Evolutionary conservation across 129 eudicot genomes (phyloP), one percentile per base, ranked within the genome.

Genomic region (Pulicaria dysenterica): DNA sequence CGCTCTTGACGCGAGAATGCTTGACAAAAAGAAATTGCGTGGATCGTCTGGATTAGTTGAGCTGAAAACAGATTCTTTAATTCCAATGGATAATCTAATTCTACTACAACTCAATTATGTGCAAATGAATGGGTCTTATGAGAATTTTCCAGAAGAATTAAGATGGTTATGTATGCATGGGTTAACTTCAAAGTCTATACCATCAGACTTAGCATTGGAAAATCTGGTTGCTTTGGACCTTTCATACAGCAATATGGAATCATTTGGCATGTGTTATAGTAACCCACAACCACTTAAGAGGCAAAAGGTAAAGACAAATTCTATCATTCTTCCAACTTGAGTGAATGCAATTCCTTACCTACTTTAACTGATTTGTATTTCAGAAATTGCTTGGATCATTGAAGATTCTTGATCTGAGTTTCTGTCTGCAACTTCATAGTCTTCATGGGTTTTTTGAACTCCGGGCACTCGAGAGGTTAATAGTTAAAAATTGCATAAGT

Each of bases 81-180:
- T 44, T 46, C 47, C 47, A 3, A 66, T 66, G 58, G 4, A 47
- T 13, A 47, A 24, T 24, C 58, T 66, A 14, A 47, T 12, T 13
- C 24, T 66, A 0, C 58, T 66, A 19, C 72, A 66, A 34, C 72
- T 66, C 13, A 66, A 47, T 47, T 44, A 11, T 66, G 72, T 47
- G 31, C 42, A 13, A 12, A 8, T 66, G 5, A 47, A 36, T 4
- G 72, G 72, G 10, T 46, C 72, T 9, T 66, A 24, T 5, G 8
- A 47, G 19, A 47, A 47, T 38, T 31, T 66, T 64, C 41, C 70
- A 3, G 2, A 45, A 17, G 16, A 15, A 0, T 19, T 64, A 64
- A 64, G 42, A 64, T 64, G 70, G 58, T 6, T 53, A 8, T 53
- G 58, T 14, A 1, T 53, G 34, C 58, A 53, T 53, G 58, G 58